Percentiles rank a stretch among this genome's conserved stretches.
Evolutionary conservation across 2,329 filamentous ascomycete species (phyloP).

Genomic region (Thielaviopsis ethacetica): DNA sequence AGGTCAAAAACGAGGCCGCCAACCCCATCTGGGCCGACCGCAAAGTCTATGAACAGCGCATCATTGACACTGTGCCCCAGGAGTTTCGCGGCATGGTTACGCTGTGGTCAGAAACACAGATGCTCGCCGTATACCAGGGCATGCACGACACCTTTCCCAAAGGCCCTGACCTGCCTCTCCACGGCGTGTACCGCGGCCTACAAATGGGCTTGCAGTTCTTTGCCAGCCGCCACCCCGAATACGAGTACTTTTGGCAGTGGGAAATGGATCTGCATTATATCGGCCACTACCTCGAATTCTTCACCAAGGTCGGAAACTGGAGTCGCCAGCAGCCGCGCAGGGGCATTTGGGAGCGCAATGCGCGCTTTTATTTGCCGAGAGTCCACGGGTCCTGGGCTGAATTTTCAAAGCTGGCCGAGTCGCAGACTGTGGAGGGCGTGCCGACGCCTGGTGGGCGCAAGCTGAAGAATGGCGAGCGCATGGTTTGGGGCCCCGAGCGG

Average conservation of each 20-base stretch:
- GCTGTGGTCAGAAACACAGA: constrained; percentile 87
- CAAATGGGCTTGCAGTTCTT: constrained; percentile 95
- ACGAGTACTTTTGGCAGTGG: constrained; percentile 88
- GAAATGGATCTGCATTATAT: constrained; percentile 88
- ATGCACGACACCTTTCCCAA: constrained; percentile 60
- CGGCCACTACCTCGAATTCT: constrained; percentile 66
- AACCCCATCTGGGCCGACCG: constrained; percentile 66
- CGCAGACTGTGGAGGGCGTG: constrained; percentile 18
- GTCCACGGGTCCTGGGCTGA: constrained; percentile 68
- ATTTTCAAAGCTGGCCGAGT: constrained; percentile 29
- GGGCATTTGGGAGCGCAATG: constrained; percentile 66
- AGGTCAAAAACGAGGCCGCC: constrained; percentile 60
- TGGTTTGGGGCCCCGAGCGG: constrained; percentile 72
- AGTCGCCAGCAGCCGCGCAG: constrained; percentile 58
- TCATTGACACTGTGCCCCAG: constrained; percentile 52
- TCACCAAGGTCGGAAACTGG: constrained; percentile 55
- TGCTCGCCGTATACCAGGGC: constrained; percentile 77
- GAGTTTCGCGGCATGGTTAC: constrained; percentile 84
- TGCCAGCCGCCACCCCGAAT: constrained; percentile 73
- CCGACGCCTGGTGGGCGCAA: constrained; percentile 1
- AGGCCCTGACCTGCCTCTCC: constrained; percentile 56
- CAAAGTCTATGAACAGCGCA: constrained; percentile 48
- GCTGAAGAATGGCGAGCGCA: constrained; percentile 26
- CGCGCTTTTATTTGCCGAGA: constrained; percentile 60
- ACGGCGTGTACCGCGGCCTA: constrained; percentile 82